Base-by-base conservation (phyloP, 345 rosid genomes). In the Passiflora organensis region DNA sequence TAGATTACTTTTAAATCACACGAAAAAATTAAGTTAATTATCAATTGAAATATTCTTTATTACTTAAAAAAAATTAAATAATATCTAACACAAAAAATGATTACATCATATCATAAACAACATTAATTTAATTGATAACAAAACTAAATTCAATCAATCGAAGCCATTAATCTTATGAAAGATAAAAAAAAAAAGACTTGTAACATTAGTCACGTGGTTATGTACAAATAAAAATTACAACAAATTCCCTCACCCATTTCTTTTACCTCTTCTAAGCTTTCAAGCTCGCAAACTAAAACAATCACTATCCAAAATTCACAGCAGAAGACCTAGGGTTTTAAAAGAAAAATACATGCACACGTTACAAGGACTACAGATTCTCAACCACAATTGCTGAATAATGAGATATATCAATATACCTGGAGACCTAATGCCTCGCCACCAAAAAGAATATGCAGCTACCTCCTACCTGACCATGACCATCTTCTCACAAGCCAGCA, bases 361-460 rank as follows among this genome's bases (percentile, higher is more conserved):
- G 65, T 58, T 63, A 42, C 32, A 42, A 71, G 59, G 44, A 57
- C 64, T 55, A 62, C 17, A 41, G 13, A 41, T 39, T 56, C 59
- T 37, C 55, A 24, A 45, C 57, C 46, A 55, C 56, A 17, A 38
- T 69, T 53, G 51, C 73, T 60, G 68, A 63, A 28, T 55, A 68
- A 72, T 68, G 43, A 76, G 66, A 28, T 78, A 74, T 76, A 78
- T 70, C 58, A 64, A 71, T 75, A 68, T 59, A 71, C 78, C 43
- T 48, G 81, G 76, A 68, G 84, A 69, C 75, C 57, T 68, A 62
- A 70, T 63, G 72, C 82, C 70, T 58, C 69, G 53, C 79, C 85
- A 67, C 86, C 76, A 45, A 48, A 80, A 90, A 90, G 94, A 87
- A 90, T 90, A 70, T 52, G 32, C 61, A 53, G n/a, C n/a, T n/a